Percentiles rank a stretch among this genome's conserved stretches.
Evolutionary conservation across 2,329 filamentous ascomycete genomes (phyloP).

Genomic region (Lachnellula hyalina): DNA sequence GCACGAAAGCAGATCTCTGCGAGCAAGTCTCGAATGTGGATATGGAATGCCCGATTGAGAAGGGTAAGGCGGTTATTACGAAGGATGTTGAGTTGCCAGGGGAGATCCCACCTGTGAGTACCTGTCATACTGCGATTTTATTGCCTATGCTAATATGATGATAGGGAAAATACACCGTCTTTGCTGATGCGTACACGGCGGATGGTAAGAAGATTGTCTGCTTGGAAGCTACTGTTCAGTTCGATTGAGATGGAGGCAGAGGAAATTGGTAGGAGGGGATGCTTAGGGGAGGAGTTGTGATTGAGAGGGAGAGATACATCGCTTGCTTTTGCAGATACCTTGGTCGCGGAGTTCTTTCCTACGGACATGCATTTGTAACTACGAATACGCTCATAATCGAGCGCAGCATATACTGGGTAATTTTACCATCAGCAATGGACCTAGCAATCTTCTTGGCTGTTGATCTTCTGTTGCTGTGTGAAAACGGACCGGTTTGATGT

Average conservation of each 20-base stretch:
- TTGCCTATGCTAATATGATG: conserved; percentile 17
- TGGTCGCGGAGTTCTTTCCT: conserved; percentile 17
- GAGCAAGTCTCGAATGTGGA: conserved; percentile 86
- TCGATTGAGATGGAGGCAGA: conserved; percentile 32
- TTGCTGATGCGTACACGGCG: conserved; percentile 75
- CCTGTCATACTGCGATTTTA: not conserved
- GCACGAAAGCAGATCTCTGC: conserved; percentile 76
- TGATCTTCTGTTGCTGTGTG: no score
- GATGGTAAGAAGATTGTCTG: conserved; percentile 78
- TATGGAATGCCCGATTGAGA: conserved; percentile 79
- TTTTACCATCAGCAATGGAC: not conserved
- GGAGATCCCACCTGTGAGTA: conserved; percentile 80
- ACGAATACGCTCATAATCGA: not conserved
- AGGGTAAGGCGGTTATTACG: conserved; percentile 65
- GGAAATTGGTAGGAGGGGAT: not conserved
- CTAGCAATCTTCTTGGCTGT: not conserved
- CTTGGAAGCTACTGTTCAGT: conserved; percentile 68
- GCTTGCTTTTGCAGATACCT: conserved; percentile 19
- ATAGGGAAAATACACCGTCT: conserved; percentile 84
- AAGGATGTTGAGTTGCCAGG: conserved; percentile 82
- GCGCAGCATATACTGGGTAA: not conserved
- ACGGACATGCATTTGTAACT: conserved; percentile 13
- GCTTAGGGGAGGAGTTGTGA: not conserved
- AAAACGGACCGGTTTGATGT: no score
- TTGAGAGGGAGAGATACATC: conserved; percentile 8